Evolutionary conservation across 345 rosid genomes (phyloP).

Genomic region (Corchorus olitorius): DNA sequence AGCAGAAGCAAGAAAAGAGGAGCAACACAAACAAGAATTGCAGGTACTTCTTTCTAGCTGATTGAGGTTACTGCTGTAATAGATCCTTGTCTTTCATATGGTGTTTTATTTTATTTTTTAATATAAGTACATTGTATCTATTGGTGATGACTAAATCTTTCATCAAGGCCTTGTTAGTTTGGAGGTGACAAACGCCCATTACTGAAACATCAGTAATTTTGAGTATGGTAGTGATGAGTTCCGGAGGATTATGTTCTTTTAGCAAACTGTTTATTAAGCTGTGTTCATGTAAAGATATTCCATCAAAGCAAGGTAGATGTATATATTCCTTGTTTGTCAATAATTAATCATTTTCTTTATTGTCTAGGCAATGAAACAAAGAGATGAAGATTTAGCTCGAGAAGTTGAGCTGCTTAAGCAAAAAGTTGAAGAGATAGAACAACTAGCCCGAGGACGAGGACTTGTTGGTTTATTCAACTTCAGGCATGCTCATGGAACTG

Average conservation of each 20-base stretch:
- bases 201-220: background rate
- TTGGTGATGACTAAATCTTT: background rate
- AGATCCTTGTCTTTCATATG: background rate
- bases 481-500: conserved; percentile 23
- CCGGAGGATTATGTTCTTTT: background rate
- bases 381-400: conserved; percentile 46
- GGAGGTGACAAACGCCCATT: background rate
- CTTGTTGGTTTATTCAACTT: conserved; percentile 30
- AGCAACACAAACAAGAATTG: conserved; percentile 55
- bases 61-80: background rate
- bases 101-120: background rate
- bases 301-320: background rate
- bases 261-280: background rate
- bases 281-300: background rate
- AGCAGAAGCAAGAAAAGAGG: conserved; percentile 88
- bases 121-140: background rate
- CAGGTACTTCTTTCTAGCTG: conserved; percentile 35
- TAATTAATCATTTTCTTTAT: background rate
- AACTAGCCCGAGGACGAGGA: conserved; percentile 40
- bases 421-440: conserved; percentile 48
- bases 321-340: background rate
- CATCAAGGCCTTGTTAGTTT: background rate
- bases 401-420: conserved; percentile 46
- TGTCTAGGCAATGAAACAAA: conserved; percentile 54
- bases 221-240: background rate